A percentile compares a stretch with the other conserved stretches of the same genome.
Evolutionary conservation across 371 early-diverging fungal species (phyloP).

Genomic region (Sporodiniella umbellata): DNA sequence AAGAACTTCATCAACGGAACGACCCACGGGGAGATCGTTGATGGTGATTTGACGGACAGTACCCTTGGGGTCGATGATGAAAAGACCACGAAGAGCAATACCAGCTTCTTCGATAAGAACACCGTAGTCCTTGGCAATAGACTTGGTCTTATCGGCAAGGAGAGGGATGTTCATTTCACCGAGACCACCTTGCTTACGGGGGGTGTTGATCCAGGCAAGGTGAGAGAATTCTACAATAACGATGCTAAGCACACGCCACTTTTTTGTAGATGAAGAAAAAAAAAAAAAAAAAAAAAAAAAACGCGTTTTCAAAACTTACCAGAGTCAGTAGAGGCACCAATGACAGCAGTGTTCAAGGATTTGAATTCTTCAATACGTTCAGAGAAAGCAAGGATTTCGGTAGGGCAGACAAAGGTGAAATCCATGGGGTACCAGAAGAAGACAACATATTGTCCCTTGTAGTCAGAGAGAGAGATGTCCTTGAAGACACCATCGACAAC

Average conservation of each 20-base stretch:
- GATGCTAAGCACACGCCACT: neutral
- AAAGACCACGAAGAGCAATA: slow-evolving; percentile 54
- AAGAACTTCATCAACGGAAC: slow-evolving; percentile 70
- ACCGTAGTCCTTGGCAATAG: slow-evolving; percentile 69
- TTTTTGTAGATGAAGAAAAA: too few relatives aligned
- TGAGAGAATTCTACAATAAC: slow-evolving; percentile 39
- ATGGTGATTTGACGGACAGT: slow-evolving; percentile 53
- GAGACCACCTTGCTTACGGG: slow-evolving; percentile 78
- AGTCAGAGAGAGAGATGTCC: slow-evolving; percentile 79
- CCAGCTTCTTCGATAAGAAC: slow-evolving; percentile 68
- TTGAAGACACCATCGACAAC: slow-evolving; percentile 77
- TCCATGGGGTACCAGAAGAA: slow-evolving; percentile 51
- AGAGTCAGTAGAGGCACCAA: slow-evolving; percentile 48
- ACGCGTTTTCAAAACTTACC: slow-evolving; percentile 23
- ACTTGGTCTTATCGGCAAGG: slow-evolving; percentile 69
- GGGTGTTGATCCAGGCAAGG: slow-evolving; percentile 63
- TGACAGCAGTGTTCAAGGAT: slow-evolving; percentile 53
- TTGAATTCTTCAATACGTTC: slow-evolving; percentile 68
- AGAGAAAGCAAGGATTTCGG: slow-evolving; percentile 68
- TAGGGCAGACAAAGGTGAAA: slow-evolving; percentile 66
- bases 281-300: neutral
- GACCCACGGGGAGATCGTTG: slow-evolving; percentile 76
- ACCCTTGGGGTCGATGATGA: slow-evolving; percentile 77
- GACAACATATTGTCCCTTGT: slow-evolving; percentile 73
- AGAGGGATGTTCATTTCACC: slow-evolving; percentile 72